These are phyloP conservation scores for Pseudogymnoascus sp. DNA, from an alignment of 2,329 filamentous ascomycete species.

Conservation along the genomic window DNA sequence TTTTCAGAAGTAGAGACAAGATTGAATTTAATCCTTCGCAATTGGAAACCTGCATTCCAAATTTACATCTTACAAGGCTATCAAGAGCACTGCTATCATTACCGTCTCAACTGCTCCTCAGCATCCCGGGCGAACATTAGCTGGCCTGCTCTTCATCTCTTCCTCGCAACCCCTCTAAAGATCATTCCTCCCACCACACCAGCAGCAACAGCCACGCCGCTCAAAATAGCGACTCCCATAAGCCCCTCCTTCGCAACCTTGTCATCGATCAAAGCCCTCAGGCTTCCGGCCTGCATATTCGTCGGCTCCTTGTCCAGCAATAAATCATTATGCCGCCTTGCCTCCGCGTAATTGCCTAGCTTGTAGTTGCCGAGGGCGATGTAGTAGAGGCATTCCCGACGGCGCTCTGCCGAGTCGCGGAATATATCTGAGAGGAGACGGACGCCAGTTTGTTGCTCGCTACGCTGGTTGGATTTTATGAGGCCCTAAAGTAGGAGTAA, in stretches of 20 bases:
- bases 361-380: constrained; percentile 97
- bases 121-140: neutral
- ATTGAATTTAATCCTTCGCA: neutral
- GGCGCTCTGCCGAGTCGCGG: constrained; percentile 81
- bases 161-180: constrained; percentile 65
- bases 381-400: constrained; percentile 97
- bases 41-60: neutral
- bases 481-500: constrained; percentile 56
- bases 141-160: constrained; percentile 15
- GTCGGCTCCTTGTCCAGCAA: constrained; percentile 83
- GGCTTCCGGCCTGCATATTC: constrained; percentile 82
- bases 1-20: neutral
- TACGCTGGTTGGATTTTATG: constrained; percentile 79
- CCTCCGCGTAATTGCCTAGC: constrained; percentile 93
- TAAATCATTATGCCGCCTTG: constrained; percentile 87
- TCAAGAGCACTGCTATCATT: constrained; percentile 5
- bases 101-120: neutral
- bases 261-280: constrained; percentile 85
- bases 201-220: constrained; percentile 83
- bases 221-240: constrained; percentile 89
- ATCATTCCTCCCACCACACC: constrained; percentile 88
- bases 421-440: constrained; percentile 95
- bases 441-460: constrained; percentile 90
- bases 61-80: neutral
- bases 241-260: constrained; percentile 92